Percentiles rank a stretch among this genome's conserved stretches.
These are phyloP conservation scores for Colletotrichum sp. DNA, from an alignment of 2,329 filamentous ascomycete species.

Conservation along the genomic window DNA sequence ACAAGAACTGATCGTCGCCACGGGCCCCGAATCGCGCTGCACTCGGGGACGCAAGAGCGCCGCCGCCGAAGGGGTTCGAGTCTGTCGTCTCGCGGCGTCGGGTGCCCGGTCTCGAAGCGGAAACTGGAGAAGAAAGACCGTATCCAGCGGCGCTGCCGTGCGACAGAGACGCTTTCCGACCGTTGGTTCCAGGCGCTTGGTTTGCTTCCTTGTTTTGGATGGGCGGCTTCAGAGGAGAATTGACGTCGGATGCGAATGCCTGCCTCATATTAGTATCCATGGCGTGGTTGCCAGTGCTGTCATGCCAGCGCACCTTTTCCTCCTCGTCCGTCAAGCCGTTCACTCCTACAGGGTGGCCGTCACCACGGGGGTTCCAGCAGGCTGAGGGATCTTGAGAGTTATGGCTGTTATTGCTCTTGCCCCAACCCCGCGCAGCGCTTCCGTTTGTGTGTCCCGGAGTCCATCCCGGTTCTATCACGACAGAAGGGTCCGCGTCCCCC, in stretches of 20 bases:
- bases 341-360: slow-evolving; percentile 73
- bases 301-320: slow-evolving; percentile 54
- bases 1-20: slow-evolving; percentile 66
- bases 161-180: slow-evolving; percentile 84
- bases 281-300: not conserved
- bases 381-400: slow-evolving; percentile 82
- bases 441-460: slow-evolving; percentile 76
- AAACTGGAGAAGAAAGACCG: slow-evolving; percentile 75
- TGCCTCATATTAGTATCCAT: slow-evolving; percentile 39
- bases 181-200: slow-evolving; percentile 60
- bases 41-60: slow-evolving; percentile 65
- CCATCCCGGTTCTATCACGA: slow-evolving; percentile 79
- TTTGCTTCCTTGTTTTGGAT: slow-evolving; percentile 73
- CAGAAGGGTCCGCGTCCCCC: slow-evolving; percentile 57
- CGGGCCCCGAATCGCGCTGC: slow-evolving; percentile 59
- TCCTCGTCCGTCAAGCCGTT: slow-evolving; percentile 70
- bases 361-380: slow-evolving; percentile 83
- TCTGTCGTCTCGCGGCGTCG: slow-evolving; percentile 84
- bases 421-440: slow-evolving; percentile 70
- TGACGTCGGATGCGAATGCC: slow-evolving; percentile 86
- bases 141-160: slow-evolving; percentile 69
- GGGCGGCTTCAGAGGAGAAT: slow-evolving; percentile 89
- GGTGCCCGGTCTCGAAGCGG: slow-evolving; percentile 71
- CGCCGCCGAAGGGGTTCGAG: slow-evolving; percentile 64
- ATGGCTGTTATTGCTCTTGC: slow-evolving; percentile 76